Evolutionary conservation across 2,329 filamentous ascomycete genomes (phyloP), one percentile per base, ranked within the genome.

Genomic region (Uncinocarpus reesii): DNA sequence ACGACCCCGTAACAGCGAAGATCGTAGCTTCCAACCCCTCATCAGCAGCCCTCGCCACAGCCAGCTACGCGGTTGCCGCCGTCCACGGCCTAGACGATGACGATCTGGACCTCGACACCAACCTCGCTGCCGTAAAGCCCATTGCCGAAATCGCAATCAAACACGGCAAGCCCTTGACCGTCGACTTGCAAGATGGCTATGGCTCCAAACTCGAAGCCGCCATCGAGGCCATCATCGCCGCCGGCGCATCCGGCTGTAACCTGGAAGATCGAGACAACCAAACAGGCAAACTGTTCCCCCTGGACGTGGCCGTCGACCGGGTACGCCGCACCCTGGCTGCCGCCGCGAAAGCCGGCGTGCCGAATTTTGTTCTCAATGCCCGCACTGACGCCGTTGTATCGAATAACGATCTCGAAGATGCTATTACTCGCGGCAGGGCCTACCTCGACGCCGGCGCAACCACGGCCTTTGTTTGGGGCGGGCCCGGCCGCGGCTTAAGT

Each of bases 101-200:
- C 23, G 65, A 72, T 6, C 67, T 82, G 20, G 71, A 68, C 0
- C 63, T 74, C 11, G 62, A 73, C 2, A 65, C 70, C 29, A 80
- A 80, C 53, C 62, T 81, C 28, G 60, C 64, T 1, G 70, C 70
- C 8, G 65, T 76, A 29, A 53, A 60, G 3, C 61, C 60, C 8
- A 69, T 81, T 48, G 70, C 71, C 0, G 60, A 64, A 1, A 59
- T 74, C 3, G 69, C 69, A 10, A 58, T 57, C 8, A 55, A 63
- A 10, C 61, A 66, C 31, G 61, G 65, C 4, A 62, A 75, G 1
- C 75, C 77, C 0, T 59, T 82, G 0, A 76, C 73, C 0, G 75
- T 73, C 4, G 79, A 82, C 56, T 58, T 81, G 2, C 77, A 81
- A 59, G 78, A 82, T 55, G 79, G 78, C 0, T 82, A 80, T 52